These are phyloP conservation scores for Brasilioporus rufonigricans DNA, from an alignment of 768 basidiomycete species.

Conservation along the genomic window DNA sequence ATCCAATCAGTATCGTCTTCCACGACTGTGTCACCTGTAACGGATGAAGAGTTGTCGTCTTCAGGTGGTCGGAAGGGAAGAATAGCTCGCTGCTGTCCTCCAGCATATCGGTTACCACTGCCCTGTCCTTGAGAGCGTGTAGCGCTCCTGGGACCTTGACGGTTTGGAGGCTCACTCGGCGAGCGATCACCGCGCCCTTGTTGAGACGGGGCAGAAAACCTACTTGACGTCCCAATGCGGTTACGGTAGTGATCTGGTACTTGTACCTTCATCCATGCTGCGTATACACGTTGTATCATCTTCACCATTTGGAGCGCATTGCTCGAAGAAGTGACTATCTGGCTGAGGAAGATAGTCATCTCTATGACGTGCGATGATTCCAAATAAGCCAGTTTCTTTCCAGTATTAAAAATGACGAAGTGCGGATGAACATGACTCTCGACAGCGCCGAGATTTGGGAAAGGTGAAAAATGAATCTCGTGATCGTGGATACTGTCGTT, in stretches of 20 bases:
- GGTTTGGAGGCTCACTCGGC: neutral
- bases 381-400: no score
- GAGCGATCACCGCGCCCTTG: neutral
- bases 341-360: neutral
- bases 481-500: no score
- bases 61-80: neutral
- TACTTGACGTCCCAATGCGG: neutral
- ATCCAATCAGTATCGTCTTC: constrained; percentile 1
- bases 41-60: neutral
- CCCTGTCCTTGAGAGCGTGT: neutral
- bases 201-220: neutral
- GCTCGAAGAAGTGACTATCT: neutral
- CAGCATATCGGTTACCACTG: neutral
- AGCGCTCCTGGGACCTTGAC: neutral
- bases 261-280: neutral
- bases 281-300: neutral
- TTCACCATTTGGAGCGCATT: neutral
- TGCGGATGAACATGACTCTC: no score
- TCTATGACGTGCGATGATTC: neutral
- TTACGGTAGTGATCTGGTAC: neutral
- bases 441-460: no score
- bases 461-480: no score
- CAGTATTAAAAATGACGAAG: no score
- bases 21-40: neutral
- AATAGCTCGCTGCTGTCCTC: neutral